phyloP scores from a whole-genome alignment of 2,329 filamentous ascomycete species.

The Fusarium irregulare region DNA sequence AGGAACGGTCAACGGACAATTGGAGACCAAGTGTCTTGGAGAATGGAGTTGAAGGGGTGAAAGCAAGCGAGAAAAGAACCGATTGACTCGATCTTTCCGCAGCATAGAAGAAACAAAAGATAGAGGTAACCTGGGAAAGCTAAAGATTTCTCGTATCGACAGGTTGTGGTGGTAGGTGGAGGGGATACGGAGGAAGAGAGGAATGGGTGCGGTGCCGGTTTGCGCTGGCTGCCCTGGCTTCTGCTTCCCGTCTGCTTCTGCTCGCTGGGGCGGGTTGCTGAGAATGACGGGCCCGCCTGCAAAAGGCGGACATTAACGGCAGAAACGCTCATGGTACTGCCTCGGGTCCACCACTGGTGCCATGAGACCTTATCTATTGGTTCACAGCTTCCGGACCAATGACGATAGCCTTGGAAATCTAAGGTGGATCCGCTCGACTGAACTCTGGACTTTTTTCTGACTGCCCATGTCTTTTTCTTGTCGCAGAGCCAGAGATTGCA shows the following conservation, averaged over 20 bases:
- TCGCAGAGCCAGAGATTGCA: constrained; percentile 30
- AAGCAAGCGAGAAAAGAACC: constrained; percentile 5
- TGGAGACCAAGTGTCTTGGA: constrained; percentile 7
- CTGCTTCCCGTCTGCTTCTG: background rate
- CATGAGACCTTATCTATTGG: constrained; percentile 29
- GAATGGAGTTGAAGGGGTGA: constrained; percentile 2
- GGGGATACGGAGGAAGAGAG: constrained; percentile 30
- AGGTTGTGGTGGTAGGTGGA: constrained; percentile 18
- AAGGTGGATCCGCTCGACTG: constrained; percentile 30
- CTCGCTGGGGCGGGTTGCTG: constrained; percentile 45
- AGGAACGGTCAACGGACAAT: constrained; percentile 27
- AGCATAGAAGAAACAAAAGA: constrained; percentile 26
- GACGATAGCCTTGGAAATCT: constrained; percentile 13
- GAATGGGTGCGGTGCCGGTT: constrained; percentile 39
- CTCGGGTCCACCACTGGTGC: constrained; percentile 20
- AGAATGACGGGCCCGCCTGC: constrained; percentile 44
- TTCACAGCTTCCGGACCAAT: constrained; percentile 11
- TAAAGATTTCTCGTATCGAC: constrained; percentile 8
- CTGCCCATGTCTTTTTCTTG: constrained; percentile 39
- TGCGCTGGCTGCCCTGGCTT: constrained; percentile 40
- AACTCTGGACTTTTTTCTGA: constrained; percentile 43
- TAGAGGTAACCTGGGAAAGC: background rate
- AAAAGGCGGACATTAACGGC: constrained; percentile 48
- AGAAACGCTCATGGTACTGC: constrained; percentile 43
- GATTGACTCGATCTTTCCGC: constrained; percentile 17